Conservation (phyloP, 352 stramenopile species). For the Phytophthora megakarya region DNA sequence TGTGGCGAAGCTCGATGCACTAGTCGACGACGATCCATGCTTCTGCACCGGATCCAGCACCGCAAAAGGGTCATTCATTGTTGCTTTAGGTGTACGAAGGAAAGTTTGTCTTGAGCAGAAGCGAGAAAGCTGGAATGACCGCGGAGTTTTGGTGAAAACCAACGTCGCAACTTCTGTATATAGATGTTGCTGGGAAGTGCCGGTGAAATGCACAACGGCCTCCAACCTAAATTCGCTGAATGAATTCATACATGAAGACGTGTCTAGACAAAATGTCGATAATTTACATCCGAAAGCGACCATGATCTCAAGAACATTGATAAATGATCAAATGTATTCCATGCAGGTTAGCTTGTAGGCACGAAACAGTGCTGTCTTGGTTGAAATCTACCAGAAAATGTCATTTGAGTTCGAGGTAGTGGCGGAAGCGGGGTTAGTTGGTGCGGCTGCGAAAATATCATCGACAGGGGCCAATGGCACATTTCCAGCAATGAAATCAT, state of each 20-base stretch:
- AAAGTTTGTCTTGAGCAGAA: constrained; percentile 21
- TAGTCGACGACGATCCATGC: constrained; percentile 23
- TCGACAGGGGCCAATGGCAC: constrained; percentile 19
- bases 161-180: constrained; percentile 28
- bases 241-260: constrained; percentile 15
- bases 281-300: not conserved
- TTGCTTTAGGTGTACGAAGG: not conserved
- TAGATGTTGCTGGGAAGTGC: constrained; percentile 24
- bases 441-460: constrained; percentile 26
- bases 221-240: constrained; percentile 17
- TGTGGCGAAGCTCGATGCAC: constrained; percentile 21
- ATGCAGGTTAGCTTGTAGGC: not conserved
- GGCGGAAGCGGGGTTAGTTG: constrained; percentile 20
- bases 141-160: constrained; percentile 13
- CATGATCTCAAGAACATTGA: not conserved
- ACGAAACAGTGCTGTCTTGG: not conserved
- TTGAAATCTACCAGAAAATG: constrained; percentile 37
- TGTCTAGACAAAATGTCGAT: constrained; percentile 25
- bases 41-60: constrained; percentile 59
- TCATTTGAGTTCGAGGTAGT: constrained; percentile 27
- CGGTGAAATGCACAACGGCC: constrained; percentile 20
- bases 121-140: constrained; percentile 34
- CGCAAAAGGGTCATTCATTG: constrained; percentile 74
- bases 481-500: constrained; percentile 57
- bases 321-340: constrained; percentile 27